Percentiles rank a stretch among this genome's conserved stretches.
phyloP scores from a whole-genome alignment of 148 eudicot genomes.

The Rhododendron mucronatum region DNA sequence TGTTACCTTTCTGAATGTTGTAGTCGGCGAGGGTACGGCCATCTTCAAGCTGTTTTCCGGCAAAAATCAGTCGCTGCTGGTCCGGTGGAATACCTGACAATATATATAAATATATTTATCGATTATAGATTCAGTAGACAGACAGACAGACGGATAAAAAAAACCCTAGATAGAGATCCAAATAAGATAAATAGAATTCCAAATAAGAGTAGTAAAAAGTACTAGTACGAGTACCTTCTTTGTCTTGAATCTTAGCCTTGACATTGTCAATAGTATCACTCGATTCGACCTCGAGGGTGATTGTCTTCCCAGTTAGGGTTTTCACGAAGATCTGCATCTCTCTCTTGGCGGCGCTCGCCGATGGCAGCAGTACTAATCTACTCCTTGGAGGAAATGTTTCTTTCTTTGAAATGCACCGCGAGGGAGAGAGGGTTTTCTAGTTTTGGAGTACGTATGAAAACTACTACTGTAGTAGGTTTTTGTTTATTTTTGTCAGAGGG shows the following conservation, averaged over 20 bases:
- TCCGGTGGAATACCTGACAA: slow-evolving; percentile 24
- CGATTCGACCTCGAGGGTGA: slow-evolving; percentile 27
- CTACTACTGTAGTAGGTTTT: too few relatives aligned
- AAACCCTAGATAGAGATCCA: neutral
- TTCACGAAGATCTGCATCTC: slow-evolving; percentile 29
- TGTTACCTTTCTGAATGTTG: slow-evolving; percentile 24
- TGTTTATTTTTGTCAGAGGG: too few relatives aligned
- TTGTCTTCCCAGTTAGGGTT: slow-evolving; percentile 27
- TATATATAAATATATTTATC: neutral
- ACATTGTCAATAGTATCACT: slow-evolving; percentile 29
- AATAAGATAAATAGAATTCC: neutral
- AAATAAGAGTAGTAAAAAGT: neutral
- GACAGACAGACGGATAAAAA: neutral
- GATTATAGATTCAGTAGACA: neutral
- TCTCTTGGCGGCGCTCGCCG: neutral
- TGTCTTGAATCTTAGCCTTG: slow-evolving; percentile 28
- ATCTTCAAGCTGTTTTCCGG: slow-evolving; percentile 27
- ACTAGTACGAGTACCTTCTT: slow-evolving; percentile 17
- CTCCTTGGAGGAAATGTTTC: neutral
- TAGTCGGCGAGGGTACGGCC: slow-evolving; percentile 28
- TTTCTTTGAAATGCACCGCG: too few relatives aligned
- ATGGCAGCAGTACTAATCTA: neutral
- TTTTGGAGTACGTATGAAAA: too few relatives aligned
- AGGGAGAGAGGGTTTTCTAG: too few relatives aligned
- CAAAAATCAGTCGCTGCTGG: slow-evolving; percentile 24